These are phyloP conservation scores for Sutorius eximius DNA, from an alignment of 1,284 basidiomycete genomes.

Conservation along the genomic window DNA sequence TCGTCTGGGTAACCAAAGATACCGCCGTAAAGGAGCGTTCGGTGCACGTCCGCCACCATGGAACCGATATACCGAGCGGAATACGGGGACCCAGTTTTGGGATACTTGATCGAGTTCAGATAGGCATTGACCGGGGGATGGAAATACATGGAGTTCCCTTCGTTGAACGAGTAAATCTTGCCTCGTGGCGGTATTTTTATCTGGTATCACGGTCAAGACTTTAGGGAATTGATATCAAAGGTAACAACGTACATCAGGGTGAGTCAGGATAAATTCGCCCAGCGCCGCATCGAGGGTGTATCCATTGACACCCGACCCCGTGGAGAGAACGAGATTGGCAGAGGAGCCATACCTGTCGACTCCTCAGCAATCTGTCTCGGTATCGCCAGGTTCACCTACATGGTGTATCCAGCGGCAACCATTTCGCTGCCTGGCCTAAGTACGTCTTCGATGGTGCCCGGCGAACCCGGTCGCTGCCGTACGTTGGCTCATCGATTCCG, in stretches of 20 bases:
- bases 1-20: constrained; percentile 99
- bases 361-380: constrained; percentile 12
- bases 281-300: constrained; percentile 96
- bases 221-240: background rate
- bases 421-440: constrained; percentile 94
- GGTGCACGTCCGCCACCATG: constrained; percentile 98
- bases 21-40: constrained; percentile 95
- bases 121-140: constrained; percentile 84
- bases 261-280: constrained; percentile 99
- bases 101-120: constrained; percentile 95
- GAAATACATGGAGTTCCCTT: constrained; percentile 97
- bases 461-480: constrained; percentile 68
- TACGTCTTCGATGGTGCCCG: constrained; percentile 83
- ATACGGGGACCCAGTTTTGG: constrained; percentile 79
- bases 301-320: constrained; percentile 95
- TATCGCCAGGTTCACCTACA: constrained; percentile 52
- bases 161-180: constrained; percentile 99
- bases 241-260: constrained; percentile 74
- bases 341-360: constrained; percentile 91
- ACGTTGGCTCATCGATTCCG: background rate
- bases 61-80: constrained; percentile 97
- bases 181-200: constrained; percentile 93
- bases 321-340: constrained; percentile 94
- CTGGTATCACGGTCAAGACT: constrained; percentile 37
- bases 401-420: constrained; percentile 97